phyloP scores from a whole-genome alignment of 2,329 filamentous ascomycete genomes.

The Cercospora sojina region DNA sequence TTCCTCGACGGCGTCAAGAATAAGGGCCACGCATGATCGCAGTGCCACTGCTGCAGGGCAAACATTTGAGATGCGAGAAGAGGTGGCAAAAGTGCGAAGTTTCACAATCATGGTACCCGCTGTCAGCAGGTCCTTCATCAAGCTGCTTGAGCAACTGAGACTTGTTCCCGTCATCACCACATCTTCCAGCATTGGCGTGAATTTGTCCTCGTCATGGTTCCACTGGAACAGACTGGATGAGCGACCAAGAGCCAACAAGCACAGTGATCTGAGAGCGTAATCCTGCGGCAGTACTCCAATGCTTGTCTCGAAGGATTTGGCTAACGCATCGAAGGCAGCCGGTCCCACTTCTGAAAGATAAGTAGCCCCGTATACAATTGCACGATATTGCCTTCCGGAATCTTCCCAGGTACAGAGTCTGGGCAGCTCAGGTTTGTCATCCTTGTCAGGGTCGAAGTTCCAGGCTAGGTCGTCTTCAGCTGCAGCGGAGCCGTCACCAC shows the following conservation, averaged over 20 bases:
- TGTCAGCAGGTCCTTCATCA: slow-evolving; percentile 48
- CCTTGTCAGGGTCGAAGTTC: slow-evolving; percentile 39
- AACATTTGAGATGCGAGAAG: neutral
- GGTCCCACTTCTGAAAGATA: slow-evolving; percentile 70
- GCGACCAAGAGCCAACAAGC: slow-evolving; percentile 67
- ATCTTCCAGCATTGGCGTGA: slow-evolving; percentile 49
- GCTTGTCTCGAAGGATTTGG: slow-evolving; percentile 49
- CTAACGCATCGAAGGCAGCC: slow-evolving; percentile 63
- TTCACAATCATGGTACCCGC: slow-evolving; percentile 37
- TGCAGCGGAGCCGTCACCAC: slow-evolving; percentile 12
- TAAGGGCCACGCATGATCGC: slow-evolving; percentile 41
- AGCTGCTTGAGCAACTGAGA: slow-evolving; percentile 51
- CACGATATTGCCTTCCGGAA: slow-evolving; percentile 47
- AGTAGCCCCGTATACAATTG: slow-evolving; percentile 44
- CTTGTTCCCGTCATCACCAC: slow-evolving; percentile 54
- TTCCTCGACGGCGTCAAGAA: slow-evolving; percentile 45
- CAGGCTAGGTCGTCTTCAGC: slow-evolving; percentile 42
- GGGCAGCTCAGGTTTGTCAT: slow-evolving; percentile 35
- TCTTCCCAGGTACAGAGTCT: slow-evolving; percentile 67
- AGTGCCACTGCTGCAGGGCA: slow-evolving; percentile 45
- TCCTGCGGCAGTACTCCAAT: slow-evolving; percentile 42
- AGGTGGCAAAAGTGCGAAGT: slow-evolving; percentile 23
- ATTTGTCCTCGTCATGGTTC: slow-evolving; percentile 53
- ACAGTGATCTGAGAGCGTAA: slow-evolving; percentile 53
- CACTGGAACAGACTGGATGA: slow-evolving; percentile 70